Conservation (phyloP, 371 early-diverging fungal genomes). For the Apophysomyces ossiformis region DNA sequence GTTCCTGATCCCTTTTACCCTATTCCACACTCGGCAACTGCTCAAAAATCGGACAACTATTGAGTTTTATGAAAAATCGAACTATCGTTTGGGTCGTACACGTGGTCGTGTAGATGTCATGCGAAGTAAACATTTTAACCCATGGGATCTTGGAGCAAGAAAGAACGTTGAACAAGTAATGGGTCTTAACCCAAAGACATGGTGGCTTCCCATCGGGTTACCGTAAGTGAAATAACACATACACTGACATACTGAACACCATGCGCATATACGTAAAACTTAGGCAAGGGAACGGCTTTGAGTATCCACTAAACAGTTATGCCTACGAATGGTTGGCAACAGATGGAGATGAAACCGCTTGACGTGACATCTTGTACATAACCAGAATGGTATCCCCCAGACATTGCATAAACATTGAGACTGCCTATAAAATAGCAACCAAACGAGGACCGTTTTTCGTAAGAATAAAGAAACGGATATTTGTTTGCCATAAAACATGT, state of each 20-base stretch:
- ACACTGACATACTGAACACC: too few relatives aligned
- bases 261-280: neutral
- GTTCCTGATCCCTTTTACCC: conserved; percentile 58
- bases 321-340: conserved; percentile 49
- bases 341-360: conserved; percentile 29
- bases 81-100: conserved; percentile 37
- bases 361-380: neutral
- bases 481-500: too few relatives aligned
- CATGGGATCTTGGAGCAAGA: conserved; percentile 62
- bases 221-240: conserved; percentile 40
- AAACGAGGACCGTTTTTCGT: too few relatives aligned
- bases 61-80: conserved; percentile 64
- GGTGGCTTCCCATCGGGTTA: conserved; percentile 64
- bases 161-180: conserved; percentile 50
- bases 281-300: conserved; percentile 45
- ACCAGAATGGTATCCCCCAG: too few relatives aligned
- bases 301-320: conserved; percentile 51
- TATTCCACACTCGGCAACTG: conserved; percentile 60
- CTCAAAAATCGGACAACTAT: conserved; percentile 70
- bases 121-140: conserved; percentile 57
- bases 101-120: conserved; percentile 40
- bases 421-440: too few relatives aligned
- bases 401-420: too few relatives aligned
- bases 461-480: too few relatives aligned
- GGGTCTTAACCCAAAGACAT: conserved; percentile 51